These are phyloP conservation scores for Boehmeria nivea DNA, from an alignment of 306 rosid genomes.

Conservation along the genomic window DNA sequence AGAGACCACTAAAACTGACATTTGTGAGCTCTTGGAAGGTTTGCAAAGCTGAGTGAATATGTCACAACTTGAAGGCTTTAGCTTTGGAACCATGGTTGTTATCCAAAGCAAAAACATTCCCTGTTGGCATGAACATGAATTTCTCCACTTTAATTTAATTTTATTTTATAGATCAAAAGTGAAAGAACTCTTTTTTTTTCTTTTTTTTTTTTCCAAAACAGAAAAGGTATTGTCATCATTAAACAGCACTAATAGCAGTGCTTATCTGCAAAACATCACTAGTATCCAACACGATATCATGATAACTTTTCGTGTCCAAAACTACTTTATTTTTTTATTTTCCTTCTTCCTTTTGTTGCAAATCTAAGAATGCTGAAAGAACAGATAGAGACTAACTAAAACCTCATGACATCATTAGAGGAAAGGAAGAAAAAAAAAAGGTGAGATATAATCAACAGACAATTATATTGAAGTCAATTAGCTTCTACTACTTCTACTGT, in stretches of 20 bases:
- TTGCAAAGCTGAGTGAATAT: constrained; percentile 26
- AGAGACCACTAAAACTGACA: constrained; percentile 27
- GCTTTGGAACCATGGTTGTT: constrained; percentile 47
- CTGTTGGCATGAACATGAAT: constrained; percentile 17
- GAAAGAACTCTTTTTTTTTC: neutral
- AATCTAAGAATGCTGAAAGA: neutral
- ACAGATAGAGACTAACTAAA: neutral
- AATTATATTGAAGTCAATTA: too few species aligned
- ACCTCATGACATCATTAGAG: neutral
- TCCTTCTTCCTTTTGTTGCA: neutral
- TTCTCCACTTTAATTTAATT: too few species aligned
- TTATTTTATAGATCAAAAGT: neutral
- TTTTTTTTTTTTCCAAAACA: neutral
- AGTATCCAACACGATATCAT: too few species aligned
- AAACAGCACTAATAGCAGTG: constrained; percentile 6
- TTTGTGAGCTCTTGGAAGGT: constrained; percentile 39
- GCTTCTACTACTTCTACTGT: too few species aligned
- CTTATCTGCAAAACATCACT: neutral
- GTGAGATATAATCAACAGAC: neutral
- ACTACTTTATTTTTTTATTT: too few species aligned
- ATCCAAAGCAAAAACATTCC: constrained; percentile 52
- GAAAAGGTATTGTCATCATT: neutral
- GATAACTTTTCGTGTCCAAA: too few species aligned
- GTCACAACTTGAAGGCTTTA: constrained; percentile 48
- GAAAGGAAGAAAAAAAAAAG: too few species aligned